phyloP scores from a whole-genome alignment of 106 monocot species.

The Allium sativum region DNA sequence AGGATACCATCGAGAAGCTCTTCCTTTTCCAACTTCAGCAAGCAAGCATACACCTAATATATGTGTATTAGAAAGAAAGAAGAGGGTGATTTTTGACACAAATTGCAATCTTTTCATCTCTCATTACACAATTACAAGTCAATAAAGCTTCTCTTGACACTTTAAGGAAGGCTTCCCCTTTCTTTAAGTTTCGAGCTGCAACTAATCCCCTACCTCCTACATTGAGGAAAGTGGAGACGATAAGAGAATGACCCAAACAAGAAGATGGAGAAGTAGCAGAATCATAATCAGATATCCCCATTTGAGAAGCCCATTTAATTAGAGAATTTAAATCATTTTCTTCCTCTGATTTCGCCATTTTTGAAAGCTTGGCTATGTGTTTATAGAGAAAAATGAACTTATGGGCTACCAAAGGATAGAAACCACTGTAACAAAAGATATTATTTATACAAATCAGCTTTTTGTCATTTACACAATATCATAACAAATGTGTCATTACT shows the following conservation, averaged over 20 bases:
- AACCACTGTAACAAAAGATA: no score
- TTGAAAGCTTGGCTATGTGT: not conserved
- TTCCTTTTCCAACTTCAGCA: conserved; percentile 85
- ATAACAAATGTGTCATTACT: no score
- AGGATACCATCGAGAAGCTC: conserved; percentile 67
- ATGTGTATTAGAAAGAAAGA: conserved; percentile 58
- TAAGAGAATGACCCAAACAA: conserved; percentile 57
- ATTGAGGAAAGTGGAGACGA: conserved; percentile 49
- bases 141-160: conserved; percentile 63
- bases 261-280: not conserved
- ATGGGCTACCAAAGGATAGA: no score
- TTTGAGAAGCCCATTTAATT: conserved; percentile 60
- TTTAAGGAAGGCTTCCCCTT: conserved; percentile 56
- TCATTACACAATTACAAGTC: conserved; percentile 41
- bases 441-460: no score
- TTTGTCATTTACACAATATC: no score
- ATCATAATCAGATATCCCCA: conserved; percentile 59
- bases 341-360: not conserved
- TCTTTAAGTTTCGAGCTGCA: conserved; percentile 50
- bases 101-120: conserved; percentile 33
- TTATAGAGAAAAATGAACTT: no score
- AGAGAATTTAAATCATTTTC: conserved; percentile 24
- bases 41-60: conserved; percentile 70
- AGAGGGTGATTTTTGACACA: conserved; percentile 21
- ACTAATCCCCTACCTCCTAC: conserved; percentile 88